A percentile compares a stretch with the other conserved stretches of the same genome.
Evolutionary conservation across 78 protist species (phyloP).

Genomic region (Corallochytrium limacisporum): DNA sequence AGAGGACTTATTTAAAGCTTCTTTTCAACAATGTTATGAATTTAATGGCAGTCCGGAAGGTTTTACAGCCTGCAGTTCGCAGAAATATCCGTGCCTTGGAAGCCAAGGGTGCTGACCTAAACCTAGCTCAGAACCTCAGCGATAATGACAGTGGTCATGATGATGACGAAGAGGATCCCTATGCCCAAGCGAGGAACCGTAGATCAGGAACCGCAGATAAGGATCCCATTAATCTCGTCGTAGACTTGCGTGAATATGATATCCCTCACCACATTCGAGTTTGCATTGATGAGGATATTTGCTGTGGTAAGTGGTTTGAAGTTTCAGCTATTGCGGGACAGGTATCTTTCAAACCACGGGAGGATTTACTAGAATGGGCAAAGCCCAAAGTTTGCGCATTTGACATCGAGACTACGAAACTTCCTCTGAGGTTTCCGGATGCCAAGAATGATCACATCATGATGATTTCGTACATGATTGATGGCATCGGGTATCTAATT

Average conservation of each 20-base stretch:
- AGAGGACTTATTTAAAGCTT: constrained; percentile 45
- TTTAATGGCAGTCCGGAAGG: constrained; percentile 5
- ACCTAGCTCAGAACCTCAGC: not conserved
- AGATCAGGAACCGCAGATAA: not conserved
- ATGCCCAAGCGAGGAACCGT: too few species aligned
- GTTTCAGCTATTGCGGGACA: not conserved
- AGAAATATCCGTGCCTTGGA: not conserved
- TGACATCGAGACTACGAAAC: constrained; percentile 96
- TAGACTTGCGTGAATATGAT: constrained; percentile 90
- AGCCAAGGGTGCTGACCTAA: not conserved
- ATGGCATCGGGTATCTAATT: constrained; percentile 80
- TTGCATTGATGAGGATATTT: constrained; percentile 65
- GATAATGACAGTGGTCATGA: not conserved
- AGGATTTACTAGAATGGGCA: constrained; percentile 46
- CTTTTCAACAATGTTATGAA: constrained; percentile 42
- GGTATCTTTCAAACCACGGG: not conserved
- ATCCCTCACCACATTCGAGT: constrained; percentile 87
- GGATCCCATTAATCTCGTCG: constrained; percentile 21
- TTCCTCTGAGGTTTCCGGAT: constrained; percentile 92
- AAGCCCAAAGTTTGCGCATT: constrained; percentile 83
- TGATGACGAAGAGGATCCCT: not conserved
- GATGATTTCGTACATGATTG: constrained; percentile 98
- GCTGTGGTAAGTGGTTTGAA: constrained; percentile 43
- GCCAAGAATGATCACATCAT: constrained; percentile 61
- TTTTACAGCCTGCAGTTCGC: not conserved